A percentile compares a stretch with the other conserved stretches of the same genome.
phyloP scores from a whole-genome alignment of 2,329 filamentous ascomycete genomes.

The Paracoccidioides lutzii region DNA sequence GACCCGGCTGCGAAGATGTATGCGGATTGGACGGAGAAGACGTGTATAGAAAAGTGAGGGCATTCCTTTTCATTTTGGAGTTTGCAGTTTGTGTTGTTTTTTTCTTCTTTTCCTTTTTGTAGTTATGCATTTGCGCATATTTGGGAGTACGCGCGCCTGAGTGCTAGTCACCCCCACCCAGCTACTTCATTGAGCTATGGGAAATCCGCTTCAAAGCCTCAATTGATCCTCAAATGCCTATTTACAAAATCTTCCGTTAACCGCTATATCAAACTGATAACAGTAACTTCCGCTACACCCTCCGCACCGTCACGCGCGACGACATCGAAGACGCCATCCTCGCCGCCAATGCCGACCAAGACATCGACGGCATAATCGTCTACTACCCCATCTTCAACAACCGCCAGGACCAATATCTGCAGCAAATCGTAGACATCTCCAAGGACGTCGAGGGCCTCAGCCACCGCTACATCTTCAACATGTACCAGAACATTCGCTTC shows the following conservation, averaged over 20 bases:
- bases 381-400: slow-evolving; percentile 97
- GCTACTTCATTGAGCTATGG: too few relatives aligned
- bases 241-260: slow-evolving; percentile 5
- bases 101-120: slow-evolving; percentile 5
- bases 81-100: background rate
- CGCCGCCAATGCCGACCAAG: slow-evolving; percentile 63
- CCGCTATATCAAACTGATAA: slow-evolving; percentile 1
- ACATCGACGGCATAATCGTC: slow-evolving; percentile 81
- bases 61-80: background rate
- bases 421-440: slow-evolving; percentile 76
- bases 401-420: slow-evolving; percentile 83
- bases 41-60: slow-evolving; percentile 84
- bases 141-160: too few relatives aligned
- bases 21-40: slow-evolving; percentile 94
- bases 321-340: slow-evolving; percentile 80
- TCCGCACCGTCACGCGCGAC: slow-evolving; percentile 74
- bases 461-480: slow-evolving; percentile 93
- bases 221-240: background rate
- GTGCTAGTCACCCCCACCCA: too few relatives aligned
- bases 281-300: slow-evolving; percentile 80
- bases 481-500: slow-evolving; percentile 98
- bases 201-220: background rate
- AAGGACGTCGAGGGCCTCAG: slow-evolving; percentile 96
- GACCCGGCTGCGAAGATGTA: slow-evolving; percentile 89
- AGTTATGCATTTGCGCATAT: background rate